Conservation (phyloP, 768 basidiomycete genomes). For the Leccinum pellstonianum region DNA sequence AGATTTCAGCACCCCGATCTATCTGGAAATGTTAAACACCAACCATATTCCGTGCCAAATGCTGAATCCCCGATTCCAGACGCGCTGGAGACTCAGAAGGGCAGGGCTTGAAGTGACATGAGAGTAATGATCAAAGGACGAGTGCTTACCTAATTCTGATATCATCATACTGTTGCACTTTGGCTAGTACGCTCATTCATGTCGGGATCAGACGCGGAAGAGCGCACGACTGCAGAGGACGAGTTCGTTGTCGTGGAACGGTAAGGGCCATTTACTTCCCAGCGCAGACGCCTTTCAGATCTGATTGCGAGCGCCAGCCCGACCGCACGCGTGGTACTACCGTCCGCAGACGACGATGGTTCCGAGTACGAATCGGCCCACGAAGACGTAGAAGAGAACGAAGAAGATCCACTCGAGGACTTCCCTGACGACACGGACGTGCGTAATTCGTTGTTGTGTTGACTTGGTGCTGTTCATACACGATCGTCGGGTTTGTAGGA, state of each 20-base stretch:
- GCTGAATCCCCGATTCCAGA: no score
- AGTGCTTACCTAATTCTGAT: slow-evolving; percentile 10
- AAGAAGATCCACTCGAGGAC: slow-evolving; percentile 69
- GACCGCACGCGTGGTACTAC: slow-evolving; percentile 49
- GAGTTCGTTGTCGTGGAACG: slow-evolving; percentile 26
- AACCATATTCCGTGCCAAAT: no score
- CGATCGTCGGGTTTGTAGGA: slow-evolving; percentile 49
- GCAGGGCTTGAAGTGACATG: no score
- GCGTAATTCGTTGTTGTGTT: slow-evolving; percentile 22
- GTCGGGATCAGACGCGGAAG: slow-evolving; percentile 20
- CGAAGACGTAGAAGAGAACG: slow-evolving; percentile 45
- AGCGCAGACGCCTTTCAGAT: neutral
- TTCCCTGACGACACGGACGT: slow-evolving; percentile 87
- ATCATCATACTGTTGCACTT: neutral
- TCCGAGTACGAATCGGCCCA: slow-evolving; percentile 40
- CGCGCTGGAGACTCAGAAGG: no score
- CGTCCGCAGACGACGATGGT: slow-evolving; percentile 31
- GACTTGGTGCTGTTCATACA: neutral
- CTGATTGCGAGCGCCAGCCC: slow-evolving; percentile 20
- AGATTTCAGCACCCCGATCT: no score
- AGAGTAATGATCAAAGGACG: no score
- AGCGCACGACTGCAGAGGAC: slow-evolving; percentile 15
- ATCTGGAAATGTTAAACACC: no score
- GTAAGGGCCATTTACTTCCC: slow-evolving; percentile 9
- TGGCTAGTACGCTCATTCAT: slow-evolving; percentile 21